Conservation (phyloP, 345 rosid species). For the Eucalyptus pauciflora region DNA sequence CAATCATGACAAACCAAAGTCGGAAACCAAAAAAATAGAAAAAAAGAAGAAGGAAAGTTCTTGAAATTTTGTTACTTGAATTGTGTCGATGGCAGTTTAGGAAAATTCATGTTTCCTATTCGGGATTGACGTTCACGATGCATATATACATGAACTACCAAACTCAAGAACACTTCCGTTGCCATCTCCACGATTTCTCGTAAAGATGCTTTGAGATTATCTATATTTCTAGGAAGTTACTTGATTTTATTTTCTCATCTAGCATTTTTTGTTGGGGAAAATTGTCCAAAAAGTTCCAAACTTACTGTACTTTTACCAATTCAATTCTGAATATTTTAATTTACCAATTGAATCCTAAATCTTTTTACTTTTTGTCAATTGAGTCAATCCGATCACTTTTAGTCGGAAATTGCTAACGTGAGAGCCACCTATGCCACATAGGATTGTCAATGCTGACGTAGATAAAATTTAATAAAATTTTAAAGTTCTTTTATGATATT, state of each 20-base stretch:
- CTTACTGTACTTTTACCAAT: accelerated
- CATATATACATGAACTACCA: neutral
- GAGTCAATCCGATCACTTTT: no score
- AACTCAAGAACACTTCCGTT: neutral
- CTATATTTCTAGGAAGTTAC: no score
- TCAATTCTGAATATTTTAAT: accelerated
- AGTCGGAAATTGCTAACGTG: accelerated
- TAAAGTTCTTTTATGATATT: no score
- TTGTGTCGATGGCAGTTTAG: neutral
- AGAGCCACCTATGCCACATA: accelerated
- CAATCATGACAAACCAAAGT: neutral
- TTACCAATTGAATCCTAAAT: no score
- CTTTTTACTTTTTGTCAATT: no score
- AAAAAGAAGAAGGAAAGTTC: neutral
- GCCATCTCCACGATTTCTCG: neutral
- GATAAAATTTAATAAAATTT: no score
- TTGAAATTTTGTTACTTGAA: neutral
- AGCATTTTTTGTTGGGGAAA: no score
- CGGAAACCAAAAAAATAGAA: neutral
- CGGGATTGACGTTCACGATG: neutral
- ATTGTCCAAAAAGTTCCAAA: no score
- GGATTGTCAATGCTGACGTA: accelerated
- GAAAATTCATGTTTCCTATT: no score
- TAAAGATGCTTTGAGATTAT: neutral
- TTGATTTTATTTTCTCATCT: neutral